Conservation (phyloP, 495 filamentous ascomycete species). For the Penicillium canariense region DNA sequence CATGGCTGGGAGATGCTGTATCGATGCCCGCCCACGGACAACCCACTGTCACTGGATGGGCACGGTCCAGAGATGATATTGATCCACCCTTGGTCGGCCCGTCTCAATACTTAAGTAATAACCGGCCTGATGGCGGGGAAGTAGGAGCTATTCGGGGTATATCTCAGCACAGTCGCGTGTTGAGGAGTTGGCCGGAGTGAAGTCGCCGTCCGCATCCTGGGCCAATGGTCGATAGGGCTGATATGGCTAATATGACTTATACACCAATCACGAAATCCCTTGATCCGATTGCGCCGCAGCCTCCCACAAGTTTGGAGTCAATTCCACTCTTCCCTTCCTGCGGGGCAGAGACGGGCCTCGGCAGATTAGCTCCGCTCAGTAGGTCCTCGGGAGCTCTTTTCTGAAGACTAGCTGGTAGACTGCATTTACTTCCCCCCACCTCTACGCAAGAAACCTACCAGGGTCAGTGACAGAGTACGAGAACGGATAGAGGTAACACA, state of each 20-base stretch:
- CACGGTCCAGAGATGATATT: not conserved
- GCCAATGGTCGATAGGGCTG: too few relatives aligned
- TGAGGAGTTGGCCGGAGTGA: not conserved
- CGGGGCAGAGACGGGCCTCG: constrained; percentile 28
- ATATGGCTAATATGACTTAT: not conserved
- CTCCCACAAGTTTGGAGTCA: not conserved
- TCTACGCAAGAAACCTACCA: not conserved
- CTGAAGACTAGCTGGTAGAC: too few relatives aligned
- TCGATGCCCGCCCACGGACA: not conserved
- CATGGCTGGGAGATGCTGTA: constrained; percentile 28
- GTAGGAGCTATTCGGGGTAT: not conserved
- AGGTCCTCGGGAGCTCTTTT: not conserved
- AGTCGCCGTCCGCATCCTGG: not conserved
- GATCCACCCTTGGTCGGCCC: not conserved
- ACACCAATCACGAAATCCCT: constrained; percentile 2
- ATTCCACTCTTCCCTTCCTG: not conserved
- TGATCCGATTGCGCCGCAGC: constrained; percentile 3
- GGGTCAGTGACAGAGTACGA: not conserved
- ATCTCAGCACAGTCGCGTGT: not conserved
- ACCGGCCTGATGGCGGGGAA: not conserved
- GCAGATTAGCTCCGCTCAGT: constrained; percentile 29
- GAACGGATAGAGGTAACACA: constrained; percentile 17
- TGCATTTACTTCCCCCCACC: too few relatives aligned
- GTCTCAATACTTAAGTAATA: not conserved
- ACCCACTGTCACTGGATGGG: not conserved